Conservation (phyloP, 2,329 filamentous ascomycete genomes). For the Dothideomycetes sp. region DNA sequence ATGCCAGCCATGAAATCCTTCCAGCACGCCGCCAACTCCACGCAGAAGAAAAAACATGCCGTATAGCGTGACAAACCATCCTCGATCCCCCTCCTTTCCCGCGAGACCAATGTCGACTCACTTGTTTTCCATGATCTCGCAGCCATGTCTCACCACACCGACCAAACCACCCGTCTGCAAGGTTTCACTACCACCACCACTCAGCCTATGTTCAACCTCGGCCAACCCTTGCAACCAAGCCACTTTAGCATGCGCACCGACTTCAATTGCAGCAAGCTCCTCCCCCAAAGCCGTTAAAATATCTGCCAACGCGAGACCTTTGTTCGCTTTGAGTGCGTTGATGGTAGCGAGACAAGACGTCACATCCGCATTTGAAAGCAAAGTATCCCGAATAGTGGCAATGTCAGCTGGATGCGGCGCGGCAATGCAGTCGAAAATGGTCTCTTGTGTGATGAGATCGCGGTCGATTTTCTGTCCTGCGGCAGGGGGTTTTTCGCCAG, state of each 20-base stretch:
- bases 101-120: no score
- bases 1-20: no score
- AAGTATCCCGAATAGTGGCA: conserved; percentile 69
- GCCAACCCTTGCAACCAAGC: conserved; percentile 86
- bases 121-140: conserved; percentile 62
- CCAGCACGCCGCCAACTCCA: no score
- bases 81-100: no score
- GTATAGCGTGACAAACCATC: no score
- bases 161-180: conserved; percentile 91
- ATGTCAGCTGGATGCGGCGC: conserved; percentile 88
- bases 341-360: conserved; percentile 82
- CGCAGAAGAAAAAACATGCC: no score
- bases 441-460: conserved; percentile 81
- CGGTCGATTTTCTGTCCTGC: conserved; percentile 54
- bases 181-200: conserved; percentile 74
- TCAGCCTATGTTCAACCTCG: conserved; percentile 84
- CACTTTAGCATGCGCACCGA: conserved; percentile 77
- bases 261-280: conserved; percentile 72
- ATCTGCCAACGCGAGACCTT: conserved; percentile 84
- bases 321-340: conserved; percentile 73
- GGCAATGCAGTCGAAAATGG: conserved; percentile 95
- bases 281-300: conserved; percentile 82
- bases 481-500: conserved; percentile 37
- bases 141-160: conserved; percentile 77
- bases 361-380: conserved; percentile 78